Base-by-base conservation (phyloP, 176 grass and related monocot genomes). In the Carex scoparia region DNA sequence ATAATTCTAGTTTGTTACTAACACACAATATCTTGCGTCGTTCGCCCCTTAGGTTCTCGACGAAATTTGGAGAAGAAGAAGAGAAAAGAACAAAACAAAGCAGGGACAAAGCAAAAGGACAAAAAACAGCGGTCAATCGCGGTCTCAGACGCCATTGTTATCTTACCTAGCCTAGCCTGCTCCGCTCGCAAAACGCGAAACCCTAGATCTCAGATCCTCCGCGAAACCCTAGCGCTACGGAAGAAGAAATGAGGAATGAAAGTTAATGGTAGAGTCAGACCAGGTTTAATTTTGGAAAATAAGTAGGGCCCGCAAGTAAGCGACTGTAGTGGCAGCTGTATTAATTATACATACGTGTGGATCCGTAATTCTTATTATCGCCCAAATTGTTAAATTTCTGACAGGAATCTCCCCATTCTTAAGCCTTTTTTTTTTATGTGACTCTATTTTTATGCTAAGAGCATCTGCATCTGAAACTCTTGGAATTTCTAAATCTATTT, bases 181-280 rank as follows among this genome's bases (percentile, higher is more conserved):
- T 56, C 48, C 48, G 73, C 48, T 74, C 68, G 68, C 14, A 16
- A 75, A 75, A 75, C 68, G 68, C 14, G 37, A 75, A 75, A 75
- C 71, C 71, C 73, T 77, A 77, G 73, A 77, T 77, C 73, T 77
- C 46, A 33, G 53, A 77, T 77, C 73, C 73, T 77, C 48, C 73
- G 23, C 73, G 27, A 77, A 77, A 77, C 49, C 49, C 73, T 77
- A 49, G 73, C 49, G 48, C 73, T 31, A 33, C 19, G 48, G 49
- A 77, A 55, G 73, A 77, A 1, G 23, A 32, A 12, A 51, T 4
- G 48, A 0, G 48, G 72, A 23, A 23, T 23, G 72, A 2, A 75
- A 14, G 7, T 69, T 54, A 54, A 54, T 76, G 23, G 46, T 76
- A 76, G 44, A 54, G 46, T n/a, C 54, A 75, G 48, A 76, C 72